A percentile compares a stretch with the other conserved stretches of the same genome.
Evolutionary conservation across 805 yeast genomes (phyloP).

Genomic region (Candida endomychidarum): DNA sequence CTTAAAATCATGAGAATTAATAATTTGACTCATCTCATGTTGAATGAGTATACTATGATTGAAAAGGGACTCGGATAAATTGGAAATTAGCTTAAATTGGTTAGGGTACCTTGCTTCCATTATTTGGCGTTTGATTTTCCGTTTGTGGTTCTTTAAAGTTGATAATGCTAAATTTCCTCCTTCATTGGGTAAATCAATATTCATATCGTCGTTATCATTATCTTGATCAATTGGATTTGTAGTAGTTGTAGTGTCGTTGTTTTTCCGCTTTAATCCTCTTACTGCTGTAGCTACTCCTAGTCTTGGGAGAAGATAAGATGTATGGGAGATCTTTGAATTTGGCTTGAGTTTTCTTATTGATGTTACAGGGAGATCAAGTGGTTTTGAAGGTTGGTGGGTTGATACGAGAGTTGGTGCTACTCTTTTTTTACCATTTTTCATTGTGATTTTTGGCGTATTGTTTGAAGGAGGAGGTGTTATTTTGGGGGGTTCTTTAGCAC

Average conservation of each 20-base stretch:
- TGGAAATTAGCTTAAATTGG: slow-evolving; percentile 34
- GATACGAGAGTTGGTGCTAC: slow-evolving; percentile 72
- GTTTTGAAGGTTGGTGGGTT: slow-evolving; percentile 21
- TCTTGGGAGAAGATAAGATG: slow-evolving; percentile 56
- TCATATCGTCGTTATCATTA: slow-evolving; percentile 52
- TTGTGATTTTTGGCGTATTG: slow-evolving; percentile 53
- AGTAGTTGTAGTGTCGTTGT: slow-evolving; percentile 15
- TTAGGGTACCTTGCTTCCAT: slow-evolving; percentile 36
- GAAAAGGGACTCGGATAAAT: slow-evolving; percentile 37
- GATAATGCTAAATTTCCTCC: slow-evolving; percentile 27
- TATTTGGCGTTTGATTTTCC: slow-evolving; percentile 27
- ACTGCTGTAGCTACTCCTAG: slow-evolving; percentile 65
- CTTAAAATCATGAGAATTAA: slow-evolving; percentile 19
- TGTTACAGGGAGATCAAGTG: slow-evolving; percentile 5
- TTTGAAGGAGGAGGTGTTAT: too few relatives aligned
- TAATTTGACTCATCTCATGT: slow-evolving; percentile 29
- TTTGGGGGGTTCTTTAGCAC: too few relatives aligned
- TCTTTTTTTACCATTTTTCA: slow-evolving; percentile 74
- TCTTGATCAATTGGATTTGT: slow-evolving; percentile 33
- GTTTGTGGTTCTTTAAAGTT: slow-evolving; percentile 33
- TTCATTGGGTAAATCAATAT: slow-evolving; percentile 21
- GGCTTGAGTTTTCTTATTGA: slow-evolving; percentile 21
- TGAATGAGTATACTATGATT: slow-evolving; percentile 31
- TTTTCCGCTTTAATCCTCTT: slow-evolving; percentile 46
- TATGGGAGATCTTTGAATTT: slow-evolving; percentile 39